Conservation (phyloP, 169 alveolate genomes). For the Perkinsus marinus region DNA sequence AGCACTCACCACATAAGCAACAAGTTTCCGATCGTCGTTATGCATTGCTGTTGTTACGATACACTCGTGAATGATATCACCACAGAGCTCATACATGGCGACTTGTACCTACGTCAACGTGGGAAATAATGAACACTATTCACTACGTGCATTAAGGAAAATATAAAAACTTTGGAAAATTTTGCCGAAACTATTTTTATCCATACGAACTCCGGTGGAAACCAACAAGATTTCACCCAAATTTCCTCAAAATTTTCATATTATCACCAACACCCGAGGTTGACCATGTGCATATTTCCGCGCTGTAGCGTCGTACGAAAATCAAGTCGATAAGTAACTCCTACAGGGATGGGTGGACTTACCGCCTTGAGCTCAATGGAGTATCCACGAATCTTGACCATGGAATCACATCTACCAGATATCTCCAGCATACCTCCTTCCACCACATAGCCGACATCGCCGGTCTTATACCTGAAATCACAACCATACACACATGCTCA, state of each 20-base stretch:
- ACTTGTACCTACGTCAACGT: not conserved
- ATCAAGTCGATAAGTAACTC: no score
- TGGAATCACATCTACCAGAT: not conserved
- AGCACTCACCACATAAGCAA: not conserved
- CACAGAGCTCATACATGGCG: not conserved
- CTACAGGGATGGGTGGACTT: no score
- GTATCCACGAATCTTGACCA: not conserved
- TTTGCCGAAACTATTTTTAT: no score
- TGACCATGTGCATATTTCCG: no score
- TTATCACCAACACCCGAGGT: no score
- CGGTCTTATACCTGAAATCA: not conserved
- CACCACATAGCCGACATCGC: not conserved
- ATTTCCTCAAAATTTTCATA: no score
- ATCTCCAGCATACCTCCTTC: not conserved
- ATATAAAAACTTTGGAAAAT: no score
- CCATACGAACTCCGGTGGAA: no score
- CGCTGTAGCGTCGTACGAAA: no score
- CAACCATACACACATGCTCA: not conserved
- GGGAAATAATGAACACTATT: no score
- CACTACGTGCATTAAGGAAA: no score
- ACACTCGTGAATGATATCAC: not conserved
- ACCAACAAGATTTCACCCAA: no score
- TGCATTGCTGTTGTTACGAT: not conserved
- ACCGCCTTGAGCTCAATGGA: not conserved
- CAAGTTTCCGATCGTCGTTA: not conserved